phyloP scores from a whole-genome alignment of 495 filamentous ascomycete genomes.

The Hypoxylon fuscum region DNA sequence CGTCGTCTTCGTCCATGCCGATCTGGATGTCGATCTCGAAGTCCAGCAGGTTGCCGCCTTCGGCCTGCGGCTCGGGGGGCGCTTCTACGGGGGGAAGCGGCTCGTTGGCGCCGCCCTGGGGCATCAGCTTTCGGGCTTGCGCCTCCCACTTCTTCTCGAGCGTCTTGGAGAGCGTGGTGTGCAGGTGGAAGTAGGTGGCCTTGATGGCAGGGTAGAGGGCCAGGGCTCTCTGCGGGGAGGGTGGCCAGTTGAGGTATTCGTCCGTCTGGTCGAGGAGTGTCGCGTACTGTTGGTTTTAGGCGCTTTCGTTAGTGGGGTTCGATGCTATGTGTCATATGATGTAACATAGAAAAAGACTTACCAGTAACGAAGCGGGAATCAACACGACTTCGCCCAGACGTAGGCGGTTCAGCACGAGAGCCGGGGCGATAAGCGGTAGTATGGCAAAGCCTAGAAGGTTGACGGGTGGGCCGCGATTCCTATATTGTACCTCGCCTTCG shows the following conservation, averaged over 20 bases:
- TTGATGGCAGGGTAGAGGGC: conserved; percentile 73
- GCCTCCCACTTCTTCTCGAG: conserved; percentile 68
- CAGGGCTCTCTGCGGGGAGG: conserved; percentile 75
- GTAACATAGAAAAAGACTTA: conserved; percentile 40
- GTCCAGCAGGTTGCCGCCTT: conserved; percentile 36
- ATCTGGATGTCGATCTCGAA: conserved; percentile 39
- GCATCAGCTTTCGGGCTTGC: conserved; percentile 7
- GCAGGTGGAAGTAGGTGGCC: conserved; percentile 70
- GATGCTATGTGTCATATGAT: background rate
- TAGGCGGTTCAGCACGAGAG: conserved; percentile 48
- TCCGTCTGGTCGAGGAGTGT: conserved; percentile 37
- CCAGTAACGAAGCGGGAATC: conserved; percentile 48
- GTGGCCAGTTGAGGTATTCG: conserved; percentile 67
- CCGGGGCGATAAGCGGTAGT: conserved; percentile 51
- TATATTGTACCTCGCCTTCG: background rate
- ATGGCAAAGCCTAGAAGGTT: conserved; percentile 35
- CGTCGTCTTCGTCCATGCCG: conserved; percentile 22
- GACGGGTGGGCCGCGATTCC: conserved; percentile 5
- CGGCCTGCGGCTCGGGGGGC: conserved; percentile 27
- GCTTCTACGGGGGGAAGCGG: conserved; percentile 39
- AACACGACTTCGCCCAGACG: conserved; percentile 41
- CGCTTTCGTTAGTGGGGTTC: conserved; percentile 5
- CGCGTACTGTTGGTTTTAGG: conserved; percentile 33
- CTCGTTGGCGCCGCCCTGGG: conserved; percentile 31
- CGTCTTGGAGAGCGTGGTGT: conserved; percentile 68